phyloP scores from a whole-genome alignment of 768 basidiomycete species.

The Mycena capillaripes region DNA sequence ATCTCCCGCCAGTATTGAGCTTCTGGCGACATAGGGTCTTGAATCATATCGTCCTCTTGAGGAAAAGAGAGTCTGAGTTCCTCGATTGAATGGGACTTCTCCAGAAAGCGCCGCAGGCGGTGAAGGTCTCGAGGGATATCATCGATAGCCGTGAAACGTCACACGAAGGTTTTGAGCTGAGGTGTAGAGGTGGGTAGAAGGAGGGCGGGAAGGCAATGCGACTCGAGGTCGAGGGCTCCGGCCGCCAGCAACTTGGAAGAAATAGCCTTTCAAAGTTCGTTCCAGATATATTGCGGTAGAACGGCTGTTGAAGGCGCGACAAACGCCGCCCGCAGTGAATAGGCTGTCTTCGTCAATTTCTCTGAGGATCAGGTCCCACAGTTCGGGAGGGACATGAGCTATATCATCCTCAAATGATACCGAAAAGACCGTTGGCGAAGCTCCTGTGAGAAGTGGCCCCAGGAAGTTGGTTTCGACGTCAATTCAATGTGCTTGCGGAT shows the following conservation, averaged over 20 bases:
- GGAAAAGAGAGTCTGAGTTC: conserved; percentile 6
- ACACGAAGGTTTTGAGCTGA: conserved; percentile 3
- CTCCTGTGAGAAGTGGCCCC: neutral
- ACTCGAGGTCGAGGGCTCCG: conserved; percentile 11
- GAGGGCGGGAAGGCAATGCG: conserved; percentile 11
- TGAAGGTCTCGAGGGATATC: neutral
- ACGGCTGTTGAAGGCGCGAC: conserved; percentile 17
- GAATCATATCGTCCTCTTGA: neutral
- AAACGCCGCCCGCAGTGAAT: conserved; percentile 15
- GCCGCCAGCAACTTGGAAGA: conserved; percentile 6
- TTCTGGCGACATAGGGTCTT: neutral
- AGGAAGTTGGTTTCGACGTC: neutral
- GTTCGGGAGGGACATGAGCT: conserved; percentile 12
- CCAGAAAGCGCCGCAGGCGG: conserved; percentile 8
- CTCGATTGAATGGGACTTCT: conserved; percentile 13
- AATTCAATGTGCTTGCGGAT: neutral
- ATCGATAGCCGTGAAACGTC: neutral
- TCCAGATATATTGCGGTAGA: conserved; percentile 15
- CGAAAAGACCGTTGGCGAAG: conserved; percentile 12
- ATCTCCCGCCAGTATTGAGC: conserved; percentile 3
- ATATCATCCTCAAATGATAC: conserved; percentile 3
- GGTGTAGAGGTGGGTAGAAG: conserved; percentile 16
- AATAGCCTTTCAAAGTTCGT: conserved; percentile 11
- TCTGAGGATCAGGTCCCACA: conserved; percentile 22
- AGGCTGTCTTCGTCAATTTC: conserved; percentile 1